Conservation (phyloP, 2,329 filamentous ascomycete genomes). For the Ophiocordyceps camponoti-floridani region DNA sequence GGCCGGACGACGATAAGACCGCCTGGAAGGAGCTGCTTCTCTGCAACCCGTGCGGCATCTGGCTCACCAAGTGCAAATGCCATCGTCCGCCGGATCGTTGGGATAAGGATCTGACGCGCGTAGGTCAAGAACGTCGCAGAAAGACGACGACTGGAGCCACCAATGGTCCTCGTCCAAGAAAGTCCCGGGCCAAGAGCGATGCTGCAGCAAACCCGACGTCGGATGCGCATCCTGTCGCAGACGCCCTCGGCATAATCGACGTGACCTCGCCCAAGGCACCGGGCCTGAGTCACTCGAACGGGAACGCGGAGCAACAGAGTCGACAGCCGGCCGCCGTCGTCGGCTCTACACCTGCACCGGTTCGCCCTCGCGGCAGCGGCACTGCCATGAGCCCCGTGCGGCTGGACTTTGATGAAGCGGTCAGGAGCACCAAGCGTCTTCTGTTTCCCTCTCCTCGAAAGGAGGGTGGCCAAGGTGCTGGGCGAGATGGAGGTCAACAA, state of each 20-base stretch:
- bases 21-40: conserved; percentile 56
- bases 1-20: conserved; percentile 41
- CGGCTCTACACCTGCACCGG: conserved; percentile 20
- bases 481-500: conserved; percentile 37
- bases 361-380: conserved; percentile 36
- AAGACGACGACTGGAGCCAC: conserved; percentile 20
- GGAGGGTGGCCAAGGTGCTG: conserved; percentile 42
- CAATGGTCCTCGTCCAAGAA: conserved; percentile 24
- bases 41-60: conserved; percentile 93
- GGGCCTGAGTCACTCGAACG: conserved; percentile 5
- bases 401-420: conserved; percentile 25
- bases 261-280: conserved; percentile 13
- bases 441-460: conserved; percentile 64
- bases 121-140: conserved; percentile 33
- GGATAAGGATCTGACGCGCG: conserved; percentile 43
- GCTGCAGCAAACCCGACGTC: conserved; percentile 27
- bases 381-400: conserved; percentile 40
- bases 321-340: not conserved
- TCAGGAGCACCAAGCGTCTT: conserved; percentile 45
- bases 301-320: not conserved
- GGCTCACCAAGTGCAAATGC: conserved; percentile 73
- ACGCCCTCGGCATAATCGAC: conserved; percentile 30
- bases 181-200: conserved; percentile 29
- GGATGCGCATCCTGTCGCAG: conserved; percentile 34
- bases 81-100: conserved; percentile 75